These are phyloP conservation scores for Russula sp. DNA, from an alignment of 768 basidiomycete species.

Conservation along the genomic window DNA sequence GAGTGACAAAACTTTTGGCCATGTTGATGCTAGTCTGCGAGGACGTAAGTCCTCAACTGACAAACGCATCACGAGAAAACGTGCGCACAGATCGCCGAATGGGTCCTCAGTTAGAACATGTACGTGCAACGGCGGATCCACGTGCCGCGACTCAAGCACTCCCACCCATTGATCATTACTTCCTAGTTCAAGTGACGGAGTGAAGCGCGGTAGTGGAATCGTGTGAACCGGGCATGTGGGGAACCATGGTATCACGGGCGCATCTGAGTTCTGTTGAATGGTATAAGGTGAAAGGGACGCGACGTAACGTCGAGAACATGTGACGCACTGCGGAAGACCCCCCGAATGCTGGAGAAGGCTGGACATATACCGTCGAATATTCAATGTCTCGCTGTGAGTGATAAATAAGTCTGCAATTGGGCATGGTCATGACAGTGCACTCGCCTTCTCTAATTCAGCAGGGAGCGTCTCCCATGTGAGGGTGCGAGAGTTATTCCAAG, in stretches of 20 bases:
- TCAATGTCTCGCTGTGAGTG: background rate
- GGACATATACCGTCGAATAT: background rate
- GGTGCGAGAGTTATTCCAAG: background rate
- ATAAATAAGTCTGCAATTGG: background rate
- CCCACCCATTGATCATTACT: slow-evolving; percentile 2
- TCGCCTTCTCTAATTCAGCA: background rate
- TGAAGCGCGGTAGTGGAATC: slow-evolving; percentile 1
- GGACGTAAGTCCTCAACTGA: background rate
- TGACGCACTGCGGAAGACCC: background rate
- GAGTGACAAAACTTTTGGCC: background rate
- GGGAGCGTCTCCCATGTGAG: background rate
- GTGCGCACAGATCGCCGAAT: background rate
- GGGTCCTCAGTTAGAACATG: background rate
- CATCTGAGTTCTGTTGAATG: background rate
- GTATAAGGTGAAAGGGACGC: background rate
- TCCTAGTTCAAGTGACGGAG: slow-evolving; percentile 16
- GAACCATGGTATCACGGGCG: background rate
- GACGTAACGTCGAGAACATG: no score
- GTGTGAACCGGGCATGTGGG: background rate
- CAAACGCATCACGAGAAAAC: background rate
- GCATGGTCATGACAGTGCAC: background rate
- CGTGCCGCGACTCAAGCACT: background rate
- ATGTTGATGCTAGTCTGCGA: background rate
- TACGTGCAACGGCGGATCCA: background rate
- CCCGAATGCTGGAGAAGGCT: background rate